phyloP scores from a whole-genome alignment of 1,139 yeast species.

The Yamadazyma trypodendri region DNA sequence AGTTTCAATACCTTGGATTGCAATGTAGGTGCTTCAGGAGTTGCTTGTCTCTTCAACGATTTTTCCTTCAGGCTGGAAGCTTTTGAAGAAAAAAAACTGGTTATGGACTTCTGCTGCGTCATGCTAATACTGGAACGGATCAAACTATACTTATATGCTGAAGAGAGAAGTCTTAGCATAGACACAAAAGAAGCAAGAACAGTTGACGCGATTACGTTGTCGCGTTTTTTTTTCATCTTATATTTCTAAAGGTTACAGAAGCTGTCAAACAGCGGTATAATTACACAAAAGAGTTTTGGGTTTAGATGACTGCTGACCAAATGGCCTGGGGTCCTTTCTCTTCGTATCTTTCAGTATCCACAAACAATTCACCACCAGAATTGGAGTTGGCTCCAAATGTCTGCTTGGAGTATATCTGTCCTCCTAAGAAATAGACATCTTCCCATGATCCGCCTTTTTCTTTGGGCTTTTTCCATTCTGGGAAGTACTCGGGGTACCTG shows the following conservation, averaged over 20 bases:
- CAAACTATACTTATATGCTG: neutral
- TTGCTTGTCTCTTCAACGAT: conserved; percentile 22
- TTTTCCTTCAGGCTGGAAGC: neutral
- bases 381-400: conserved; percentile 64
- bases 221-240: conserved; percentile 2
- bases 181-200: neutral
- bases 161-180: conserved; percentile 5
- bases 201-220: neutral
- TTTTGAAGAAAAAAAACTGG: conserved; percentile 26
- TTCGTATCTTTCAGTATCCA: conserved; percentile 70
- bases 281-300: neutral
- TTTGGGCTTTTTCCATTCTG: conserved; percentile 84
- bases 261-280: neutral
- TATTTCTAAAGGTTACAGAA: neutral
- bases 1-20: too few species aligned
- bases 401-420: conserved; percentile 84
- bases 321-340: conserved; percentile 76
- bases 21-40: too few species aligned
- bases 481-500: conserved; percentile 86
- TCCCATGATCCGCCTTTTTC: conserved; percentile 62
- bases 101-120: conserved; percentile 41
- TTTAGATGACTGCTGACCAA: conserved; percentile 40
- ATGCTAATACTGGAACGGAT: conserved; percentile 14
- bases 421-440: conserved; percentile 78
- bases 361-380: conserved; percentile 62